Percentiles rank a stretch among this genome's conserved stretches.
These are phyloP conservation scores for Penicillium alfredii DNA, from an alignment of 495 filamentous ascomycete genomes.

Conservation along the genomic window DNA sequence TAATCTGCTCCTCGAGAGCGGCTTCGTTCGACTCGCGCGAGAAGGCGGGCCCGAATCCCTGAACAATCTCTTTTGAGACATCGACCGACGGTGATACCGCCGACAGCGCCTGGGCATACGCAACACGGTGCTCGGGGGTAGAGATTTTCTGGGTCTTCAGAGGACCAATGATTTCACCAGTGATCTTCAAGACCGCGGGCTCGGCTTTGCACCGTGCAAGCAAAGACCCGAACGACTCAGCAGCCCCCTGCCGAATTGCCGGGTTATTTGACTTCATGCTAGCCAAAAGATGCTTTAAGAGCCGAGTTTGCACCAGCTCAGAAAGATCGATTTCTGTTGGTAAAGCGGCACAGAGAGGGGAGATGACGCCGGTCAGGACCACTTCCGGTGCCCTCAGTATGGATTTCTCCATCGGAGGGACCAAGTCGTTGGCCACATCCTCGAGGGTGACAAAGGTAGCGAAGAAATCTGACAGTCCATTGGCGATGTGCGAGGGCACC, in stretches of 20 bases:
- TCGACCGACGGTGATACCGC: constrained; percentile 50
- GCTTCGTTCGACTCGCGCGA: constrained; percentile 82
- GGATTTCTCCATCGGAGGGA: constrained; percentile 80
- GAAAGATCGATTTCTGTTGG: constrained; percentile 70
- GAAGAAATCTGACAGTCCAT: constrained; percentile 80
- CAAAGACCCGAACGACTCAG: constrained; percentile 64
- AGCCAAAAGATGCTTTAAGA: constrained; percentile 78
- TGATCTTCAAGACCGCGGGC: constrained; percentile 53
- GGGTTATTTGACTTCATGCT: constrained; percentile 86
- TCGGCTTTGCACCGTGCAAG: constrained; percentile 51
- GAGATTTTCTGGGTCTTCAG: constrained; percentile 76
- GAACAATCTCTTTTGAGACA: constrained; percentile 58
- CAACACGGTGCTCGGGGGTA: constrained; percentile 70
- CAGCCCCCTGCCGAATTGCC: constrained; percentile 65
- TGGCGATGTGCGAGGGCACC: constrained; percentile 65
- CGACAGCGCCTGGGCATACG: constrained; percentile 72
- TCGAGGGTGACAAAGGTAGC: constrained; percentile 62
- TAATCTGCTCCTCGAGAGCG: constrained; percentile 68
- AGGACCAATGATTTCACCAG: constrained; percentile 69
- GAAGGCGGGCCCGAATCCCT: constrained; percentile 56
- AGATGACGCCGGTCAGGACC: constrained; percentile 68
- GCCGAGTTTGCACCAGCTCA: constrained; percentile 55
- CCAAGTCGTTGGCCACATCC: constrained; percentile 67
- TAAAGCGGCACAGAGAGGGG: constrained; percentile 61
- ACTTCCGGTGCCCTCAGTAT: constrained; percentile 87